These are phyloP conservation scores for Grosmannia huntii DNA, from an alignment of 2,329 filamentous ascomycete genomes.

Conservation along the genomic window DNA sequence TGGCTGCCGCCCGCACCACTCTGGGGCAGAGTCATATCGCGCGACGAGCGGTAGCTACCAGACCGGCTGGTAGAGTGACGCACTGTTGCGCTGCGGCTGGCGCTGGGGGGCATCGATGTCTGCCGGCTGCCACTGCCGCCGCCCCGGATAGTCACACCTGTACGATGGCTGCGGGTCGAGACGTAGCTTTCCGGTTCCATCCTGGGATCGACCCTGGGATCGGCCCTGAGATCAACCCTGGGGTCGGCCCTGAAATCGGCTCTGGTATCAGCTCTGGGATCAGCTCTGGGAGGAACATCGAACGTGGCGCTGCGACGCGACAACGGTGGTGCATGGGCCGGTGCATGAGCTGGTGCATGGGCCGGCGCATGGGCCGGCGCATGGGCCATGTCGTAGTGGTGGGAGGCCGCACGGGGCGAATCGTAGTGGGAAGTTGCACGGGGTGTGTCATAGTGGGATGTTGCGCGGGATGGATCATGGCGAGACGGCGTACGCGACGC, in stretches of 20 bases:
- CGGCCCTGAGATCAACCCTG: conserved; percentile 15
- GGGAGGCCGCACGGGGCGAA: not conserved
- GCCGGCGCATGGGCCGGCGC: conserved; percentile 9
- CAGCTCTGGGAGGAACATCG: conserved; percentile 12
- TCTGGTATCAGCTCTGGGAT: conserved; percentile 15
- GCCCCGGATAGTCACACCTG: conserved; percentile 21
- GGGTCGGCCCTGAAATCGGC: conserved; percentile 15
- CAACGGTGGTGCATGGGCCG: conserved; percentile 11
- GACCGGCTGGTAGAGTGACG: conserved; percentile 10
- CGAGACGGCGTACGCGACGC: not conserved
- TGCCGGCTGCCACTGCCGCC: conserved; percentile 9
- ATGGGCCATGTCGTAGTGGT: conserved; percentile 1
- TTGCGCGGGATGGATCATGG: not conserved
- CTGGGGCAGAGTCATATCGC: conserved; percentile 25
- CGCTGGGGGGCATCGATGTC: conserved; percentile 4
- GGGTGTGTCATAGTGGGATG: not conserved
- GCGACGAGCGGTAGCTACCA: conserved; percentile 16
- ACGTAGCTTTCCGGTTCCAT: conserved; percentile 30
- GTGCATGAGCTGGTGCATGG: conserved; percentile 11
- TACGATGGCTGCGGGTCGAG: conserved; percentile 28
- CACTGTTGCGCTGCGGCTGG: conserved; percentile 2
- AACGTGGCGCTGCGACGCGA: conserved; percentile 12
- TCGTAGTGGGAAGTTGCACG: not conserved
- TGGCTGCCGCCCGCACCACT: conserved; percentile 19
- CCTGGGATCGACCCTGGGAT: not conserved